Evolutionary conservation across 257 asterid species (phyloP).

Genomic region (Plantago ovata): DNA sequence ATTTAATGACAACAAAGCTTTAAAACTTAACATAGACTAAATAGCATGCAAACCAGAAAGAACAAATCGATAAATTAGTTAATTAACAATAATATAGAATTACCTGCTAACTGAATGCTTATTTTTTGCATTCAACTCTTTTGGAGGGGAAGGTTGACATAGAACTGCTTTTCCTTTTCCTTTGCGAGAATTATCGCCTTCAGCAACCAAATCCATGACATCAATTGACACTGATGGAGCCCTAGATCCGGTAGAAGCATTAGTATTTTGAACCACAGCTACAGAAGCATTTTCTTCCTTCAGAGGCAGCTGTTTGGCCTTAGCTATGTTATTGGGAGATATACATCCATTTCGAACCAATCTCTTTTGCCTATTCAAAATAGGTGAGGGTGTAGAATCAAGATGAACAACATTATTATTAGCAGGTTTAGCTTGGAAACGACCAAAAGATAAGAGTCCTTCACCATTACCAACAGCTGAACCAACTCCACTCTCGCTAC

Average conservation of each 20-base stretch:
- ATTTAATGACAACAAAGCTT: too few relatives aligned
- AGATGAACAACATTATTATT: conserved; percentile 27
- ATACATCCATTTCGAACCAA: conserved; percentile 92
- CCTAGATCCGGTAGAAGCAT: conserved; percentile 24
- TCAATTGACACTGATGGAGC: conserved; percentile 29
- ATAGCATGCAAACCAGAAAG: too few relatives aligned
- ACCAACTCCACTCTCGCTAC: conserved; percentile 23
- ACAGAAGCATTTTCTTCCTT: conserved; percentile 29
- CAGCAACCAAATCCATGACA: conserved; percentile 45
- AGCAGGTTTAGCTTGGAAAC: conserved; percentile 31
- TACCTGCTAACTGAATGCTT: conserved; percentile 47
- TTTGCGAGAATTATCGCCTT: conserved; percentile 32
- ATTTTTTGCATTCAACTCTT: conserved; percentile 27
- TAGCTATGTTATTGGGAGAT: conserved; percentile 71
- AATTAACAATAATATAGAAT: conserved; percentile 1
- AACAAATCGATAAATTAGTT: conserved; percentile 1
- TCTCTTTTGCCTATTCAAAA: conserved; percentile 55
- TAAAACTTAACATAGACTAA: too few relatives aligned
- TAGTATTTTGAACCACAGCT: conserved; percentile 29
- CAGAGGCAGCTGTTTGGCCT: conserved; percentile 43
- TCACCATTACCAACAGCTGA: conserved; percentile 28
- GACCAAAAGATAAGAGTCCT: conserved; percentile 17
- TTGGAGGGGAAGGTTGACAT: conserved; percentile 35
- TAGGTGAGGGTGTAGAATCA: conserved; percentile 31
- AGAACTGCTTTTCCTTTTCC: conserved; percentile 72